Percentiles rank a stretch among this genome's conserved stretches.
Evolutionary conservation across 2,329 filamentous ascomycete species (phyloP).

Genomic region (Pezicula neosporulosa): DNA sequence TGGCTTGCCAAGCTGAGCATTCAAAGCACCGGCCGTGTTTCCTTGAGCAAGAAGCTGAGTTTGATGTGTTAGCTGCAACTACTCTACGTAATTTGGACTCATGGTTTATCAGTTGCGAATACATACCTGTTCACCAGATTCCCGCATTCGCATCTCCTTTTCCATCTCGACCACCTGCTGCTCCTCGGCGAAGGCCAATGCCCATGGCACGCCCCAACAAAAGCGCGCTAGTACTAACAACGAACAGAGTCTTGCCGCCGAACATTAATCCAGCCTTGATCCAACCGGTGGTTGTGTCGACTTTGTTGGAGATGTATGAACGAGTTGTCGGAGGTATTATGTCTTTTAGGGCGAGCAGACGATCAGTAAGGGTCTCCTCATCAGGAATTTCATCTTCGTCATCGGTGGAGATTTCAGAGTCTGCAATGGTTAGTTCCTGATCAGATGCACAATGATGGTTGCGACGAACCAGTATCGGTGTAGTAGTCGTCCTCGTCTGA

Average conservation of each 20-base stretch:
- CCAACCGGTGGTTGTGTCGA: conserved; percentile 51
- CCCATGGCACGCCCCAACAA: conserved; percentile 91
- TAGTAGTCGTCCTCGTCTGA: conserved; percentile 77
- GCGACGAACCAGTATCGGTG: conserved; percentile 77
- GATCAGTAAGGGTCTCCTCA: conserved; percentile 62
- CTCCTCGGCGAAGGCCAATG: conserved; percentile 90
- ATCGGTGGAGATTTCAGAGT: conserved; percentile 82
- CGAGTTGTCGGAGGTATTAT: conserved; percentile 72
- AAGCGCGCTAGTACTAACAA: conserved; percentile 84
- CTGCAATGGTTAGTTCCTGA: conserved; percentile 37
- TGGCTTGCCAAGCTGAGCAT: conserved; percentile 25
- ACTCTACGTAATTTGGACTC: background rate
- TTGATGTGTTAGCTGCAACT: conserved; percentile 6
- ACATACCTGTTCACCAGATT: conserved; percentile 75
- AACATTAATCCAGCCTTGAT: conserved; percentile 62
- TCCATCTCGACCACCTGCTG: conserved; percentile 98
- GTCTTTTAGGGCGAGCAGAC: conserved; percentile 69
- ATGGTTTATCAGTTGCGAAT: background rate
- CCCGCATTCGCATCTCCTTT: conserved; percentile 93
- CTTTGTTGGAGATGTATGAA: conserved; percentile 60
- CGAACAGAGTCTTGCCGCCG: conserved; percentile 84
- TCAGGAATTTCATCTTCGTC: conserved; percentile 59
- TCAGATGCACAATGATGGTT: conserved; percentile 6
- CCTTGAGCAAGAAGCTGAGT: conserved; percentile 20
- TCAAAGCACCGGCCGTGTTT: conserved; percentile 17